A percentile compares a stretch with the other conserved stretches of the same genome.
Evolutionary conservation across 116 monocot species (phyloP).

Genomic region (Dioscorea cayenensis): DNA sequence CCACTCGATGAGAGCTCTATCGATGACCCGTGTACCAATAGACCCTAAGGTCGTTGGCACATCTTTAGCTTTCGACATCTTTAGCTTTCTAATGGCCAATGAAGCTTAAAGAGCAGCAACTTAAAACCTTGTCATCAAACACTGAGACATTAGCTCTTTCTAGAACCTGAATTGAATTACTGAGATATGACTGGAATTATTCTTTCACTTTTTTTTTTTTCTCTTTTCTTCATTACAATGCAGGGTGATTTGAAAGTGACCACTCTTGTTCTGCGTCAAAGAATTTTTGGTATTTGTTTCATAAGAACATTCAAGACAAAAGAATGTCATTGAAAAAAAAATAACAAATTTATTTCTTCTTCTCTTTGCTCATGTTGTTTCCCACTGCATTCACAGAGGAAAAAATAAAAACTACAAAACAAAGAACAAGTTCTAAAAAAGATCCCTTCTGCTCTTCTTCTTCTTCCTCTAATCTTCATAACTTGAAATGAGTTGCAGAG

Average conservation of each 20-base stretch:
- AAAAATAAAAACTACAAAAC: slow-evolving; percentile 1
- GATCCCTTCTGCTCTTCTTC: slow-evolving; percentile 15
- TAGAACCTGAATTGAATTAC: background rate
- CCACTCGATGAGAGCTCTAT: too few relatives aligned
- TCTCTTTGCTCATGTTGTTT: slow-evolving; percentile 29
- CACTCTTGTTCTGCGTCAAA: background rate
- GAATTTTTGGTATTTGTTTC: too few relatives aligned
- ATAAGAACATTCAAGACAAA: too few relatives aligned
- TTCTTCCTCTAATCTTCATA: slow-evolving; percentile 29
- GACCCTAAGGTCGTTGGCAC: too few relatives aligned
- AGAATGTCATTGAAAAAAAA: background rate
- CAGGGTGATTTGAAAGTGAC: slow-evolving; percentile 19
- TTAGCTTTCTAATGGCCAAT: too few relatives aligned
- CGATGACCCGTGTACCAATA: too few relatives aligned
- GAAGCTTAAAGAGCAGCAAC: background rate
- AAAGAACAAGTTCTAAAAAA: slow-evolving; percentile 5
- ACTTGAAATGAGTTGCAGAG: slow-evolving; percentile 74
- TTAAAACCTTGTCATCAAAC: slow-evolving; percentile 7
- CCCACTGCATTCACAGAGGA: slow-evolving; percentile 27
- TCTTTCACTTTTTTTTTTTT: too few relatives aligned
- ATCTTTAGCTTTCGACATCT: too few relatives aligned
- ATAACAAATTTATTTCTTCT: slow-evolving; percentile 12
- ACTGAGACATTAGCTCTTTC: slow-evolving; percentile 1
- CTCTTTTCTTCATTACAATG: too few relatives aligned
- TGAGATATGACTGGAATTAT: too few relatives aligned